Base-by-base conservation (phyloP, 192 early-diverging fungal species). In the Jimgerdemannia lactiflua region DNA sequence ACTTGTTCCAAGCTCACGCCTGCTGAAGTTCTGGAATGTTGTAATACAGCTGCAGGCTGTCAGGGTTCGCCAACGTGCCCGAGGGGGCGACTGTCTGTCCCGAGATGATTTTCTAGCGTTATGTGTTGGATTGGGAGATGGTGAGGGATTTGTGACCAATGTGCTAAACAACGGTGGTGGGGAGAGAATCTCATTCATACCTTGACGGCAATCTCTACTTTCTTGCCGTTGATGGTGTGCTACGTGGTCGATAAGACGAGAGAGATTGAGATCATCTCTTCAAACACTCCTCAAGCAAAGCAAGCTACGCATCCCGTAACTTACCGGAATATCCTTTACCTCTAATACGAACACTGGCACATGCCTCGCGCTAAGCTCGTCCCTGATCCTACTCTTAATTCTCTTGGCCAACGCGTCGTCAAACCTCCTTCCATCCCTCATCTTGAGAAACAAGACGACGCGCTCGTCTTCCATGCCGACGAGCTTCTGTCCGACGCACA, bases 121-220 rank as follows among this genome's bases (percentile, higher is more conserved):
- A 63, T 43, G 40, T 1, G 39, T n/a, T 41, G 14, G 20, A 79
- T 76, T 18, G 7, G 20, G 68, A 71, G 78, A 42, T 86, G 81
- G n/a, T 79, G 29, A 29, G 29, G 29, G 29, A 29, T 29, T 29
- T 29, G 29, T 29, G 29, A 29, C 29, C 72, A 40, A 69, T 78
- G 4, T 74, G 79, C 54, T 84, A 84, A 67, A 84, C 79, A 4
- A 86, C 86, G 77, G 19, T 86, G 79, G 77, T 86, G 39, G 4
- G 19, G 59, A 19, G 17, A 66, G 20, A 71, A 43, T 43, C 39
- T n/a, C 9, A 18, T 75, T n/a, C 68, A 64, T 80, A 80, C 79
- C 75, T 98, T 99, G 68, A 99, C 96, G 2, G 96, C 97, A 43
- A 99, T 91, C 80, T 99, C 98, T 10, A 98, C 96, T 83, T 98